These are phyloP conservation scores for Monilinia aucupariae DNA, from an alignment of 2,329 filamentous ascomycete species.

Conservation along the genomic window DNA sequence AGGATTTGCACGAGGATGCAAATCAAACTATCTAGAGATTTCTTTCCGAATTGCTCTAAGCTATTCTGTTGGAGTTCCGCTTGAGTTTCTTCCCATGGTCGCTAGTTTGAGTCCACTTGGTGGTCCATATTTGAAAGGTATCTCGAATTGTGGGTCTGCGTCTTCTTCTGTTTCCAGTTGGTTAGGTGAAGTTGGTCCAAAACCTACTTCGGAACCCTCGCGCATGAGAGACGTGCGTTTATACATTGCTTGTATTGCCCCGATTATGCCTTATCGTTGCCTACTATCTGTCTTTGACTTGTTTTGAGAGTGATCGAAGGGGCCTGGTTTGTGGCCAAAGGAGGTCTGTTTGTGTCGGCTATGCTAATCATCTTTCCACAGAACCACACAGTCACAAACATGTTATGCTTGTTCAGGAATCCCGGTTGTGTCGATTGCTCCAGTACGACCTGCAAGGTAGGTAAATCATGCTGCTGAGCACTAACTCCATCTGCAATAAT, in stretches of 20 bases:
- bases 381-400: background rate
- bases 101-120: background rate
- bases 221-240: background rate
- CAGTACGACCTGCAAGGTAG: background rate
- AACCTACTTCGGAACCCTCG: background rate
- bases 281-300: background rate
- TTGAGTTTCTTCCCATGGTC: background rate
- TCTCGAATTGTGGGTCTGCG: background rate
- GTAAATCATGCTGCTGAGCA: background rate
- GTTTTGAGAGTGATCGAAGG: too few species aligned
- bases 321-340: background rate
- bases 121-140: background rate
- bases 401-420: background rate
- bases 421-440: background rate
- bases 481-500: background rate
- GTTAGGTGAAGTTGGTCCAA: background rate
- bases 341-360: background rate
- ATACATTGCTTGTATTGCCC: background rate
- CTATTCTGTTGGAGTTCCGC: background rate
- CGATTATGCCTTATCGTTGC: background rate
- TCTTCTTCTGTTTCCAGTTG: background rate
- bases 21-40: background rate
- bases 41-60: background rate
- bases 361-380: background rate
- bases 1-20: background rate